Conservation (phyloP, 306 rosid genomes). For the Arachis hypogaea region DNA sequence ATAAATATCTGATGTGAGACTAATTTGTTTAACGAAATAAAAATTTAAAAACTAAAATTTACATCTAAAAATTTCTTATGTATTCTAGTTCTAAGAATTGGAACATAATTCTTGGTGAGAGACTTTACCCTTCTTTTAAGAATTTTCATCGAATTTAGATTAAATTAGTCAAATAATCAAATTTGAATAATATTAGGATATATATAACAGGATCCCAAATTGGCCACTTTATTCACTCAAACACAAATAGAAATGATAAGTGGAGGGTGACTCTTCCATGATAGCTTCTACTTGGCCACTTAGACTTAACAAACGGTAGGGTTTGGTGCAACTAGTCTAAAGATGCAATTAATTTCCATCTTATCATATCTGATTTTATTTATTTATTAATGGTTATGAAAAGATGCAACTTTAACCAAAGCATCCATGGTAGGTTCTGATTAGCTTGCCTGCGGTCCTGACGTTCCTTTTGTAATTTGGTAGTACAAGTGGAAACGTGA, state of each 20-base stretch:
- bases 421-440: slow-evolving; percentile 36
- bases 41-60: too few species aligned
- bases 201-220: not conserved
- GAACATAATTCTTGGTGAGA: too few species aligned
- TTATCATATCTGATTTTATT: not conserved
- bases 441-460: slow-evolving; percentile 25
- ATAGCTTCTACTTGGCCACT: slow-evolving; percentile 26
- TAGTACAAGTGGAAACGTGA: slow-evolving; percentile 43
- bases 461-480: slow-evolving; percentile 41
- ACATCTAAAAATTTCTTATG: too few species aligned
- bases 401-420: slow-evolving; percentile 34
- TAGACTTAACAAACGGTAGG: not conserved
- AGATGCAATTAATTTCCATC: not conserved
- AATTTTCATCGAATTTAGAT: too few species aligned
- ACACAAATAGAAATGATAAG: not conserved
- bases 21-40: too few species aligned
- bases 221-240: not conserved
- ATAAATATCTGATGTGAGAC: too few species aligned
- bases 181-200: too few species aligned
- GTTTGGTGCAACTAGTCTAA: not conserved
- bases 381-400: not conserved
- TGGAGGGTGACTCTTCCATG: not conserved
- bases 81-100: too few species aligned
- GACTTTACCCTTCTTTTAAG: too few species aligned
- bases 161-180: too few species aligned